Conservation (phyloP, 1,139 yeast genomes). For the Diutina rugosa region DNA sequence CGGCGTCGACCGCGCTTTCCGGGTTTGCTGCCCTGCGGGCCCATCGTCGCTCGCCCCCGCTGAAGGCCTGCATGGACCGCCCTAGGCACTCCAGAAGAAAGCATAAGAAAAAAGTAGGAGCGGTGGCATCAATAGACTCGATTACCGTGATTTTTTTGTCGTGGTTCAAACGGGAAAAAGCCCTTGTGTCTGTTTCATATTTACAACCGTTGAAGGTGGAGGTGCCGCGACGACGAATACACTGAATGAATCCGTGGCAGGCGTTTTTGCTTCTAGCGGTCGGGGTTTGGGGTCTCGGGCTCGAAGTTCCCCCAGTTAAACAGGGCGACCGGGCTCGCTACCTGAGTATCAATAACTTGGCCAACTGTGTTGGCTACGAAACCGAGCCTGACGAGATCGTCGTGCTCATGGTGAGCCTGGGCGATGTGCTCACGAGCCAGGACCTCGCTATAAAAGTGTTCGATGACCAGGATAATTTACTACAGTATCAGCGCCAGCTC, state of each 20-base stretch:
- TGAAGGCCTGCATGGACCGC: not conserved
- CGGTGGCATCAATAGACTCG: not conserved
- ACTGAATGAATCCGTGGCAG: not conserved
- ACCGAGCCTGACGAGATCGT: slow-evolving; percentile 25
- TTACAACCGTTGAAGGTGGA: not conserved
- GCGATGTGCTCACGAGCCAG: slow-evolving; percentile 21
- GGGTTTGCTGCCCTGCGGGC: not conserved
- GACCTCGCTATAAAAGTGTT: slow-evolving; percentile 22
- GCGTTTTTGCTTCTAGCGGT: not conserved
- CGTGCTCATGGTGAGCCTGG: slow-evolving; percentile 18
- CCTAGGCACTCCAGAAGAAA: slow-evolving; percentile 2
- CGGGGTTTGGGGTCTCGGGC: slow-evolving; percentile 9
- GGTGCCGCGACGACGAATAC: not conserved
- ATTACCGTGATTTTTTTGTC: not conserved
- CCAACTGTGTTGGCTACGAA: slow-evolving; percentile 26
- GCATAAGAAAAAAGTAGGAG: not conserved
- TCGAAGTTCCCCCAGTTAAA: slow-evolving; percentile 12
- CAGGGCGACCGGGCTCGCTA: slow-evolving; percentile 14
- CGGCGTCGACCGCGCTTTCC: not conserved
- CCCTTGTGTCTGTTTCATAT: not conserved
- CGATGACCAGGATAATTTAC: slow-evolving; percentile 23
- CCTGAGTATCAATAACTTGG: slow-evolving; percentile 16
- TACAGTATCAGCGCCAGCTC: slow-evolving; percentile 20
- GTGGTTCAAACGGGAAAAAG: not conserved
- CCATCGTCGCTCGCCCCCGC: not conserved